Evolutionary conservation across 352 stramenopile genomes (phyloP).

Genomic region (Phytophthora capsici): DNA sequence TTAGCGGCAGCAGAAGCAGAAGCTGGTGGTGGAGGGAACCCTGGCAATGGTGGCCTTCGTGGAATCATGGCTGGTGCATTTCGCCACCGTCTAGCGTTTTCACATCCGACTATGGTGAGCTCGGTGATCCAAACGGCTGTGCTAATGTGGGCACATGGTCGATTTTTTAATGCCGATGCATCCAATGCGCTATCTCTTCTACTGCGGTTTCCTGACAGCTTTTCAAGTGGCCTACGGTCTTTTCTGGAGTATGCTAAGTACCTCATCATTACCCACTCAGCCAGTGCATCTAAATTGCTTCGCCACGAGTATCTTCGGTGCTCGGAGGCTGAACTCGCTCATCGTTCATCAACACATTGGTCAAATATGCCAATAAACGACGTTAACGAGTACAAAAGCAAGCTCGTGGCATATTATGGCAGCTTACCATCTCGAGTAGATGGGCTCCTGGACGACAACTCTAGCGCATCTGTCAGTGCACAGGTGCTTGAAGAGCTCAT

Average conservation of each 20-base stretch:
- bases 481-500: constrained; percentile 39
- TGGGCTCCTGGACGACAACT: constrained; percentile 18
- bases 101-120: constrained; percentile 36
- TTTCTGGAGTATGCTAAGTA: constrained; percentile 80
- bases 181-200: constrained; percentile 45
- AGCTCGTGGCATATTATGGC: constrained; percentile 48
- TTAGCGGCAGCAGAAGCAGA: constrained; percentile 11
- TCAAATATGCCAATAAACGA: constrained; percentile 30
- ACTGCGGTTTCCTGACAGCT: constrained; percentile 34
- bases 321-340: constrained; percentile 18
- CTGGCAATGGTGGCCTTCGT: constrained; percentile 11
- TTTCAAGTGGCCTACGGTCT: constrained; percentile 50
- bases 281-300: constrained; percentile 52
- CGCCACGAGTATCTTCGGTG: constrained; percentile 56
- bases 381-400: constrained; percentile 47
- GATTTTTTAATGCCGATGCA: constrained; percentile 43
- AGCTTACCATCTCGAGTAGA: constrained; percentile 30
- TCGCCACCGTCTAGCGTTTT: constrained; percentile 26
- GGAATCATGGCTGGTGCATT: constrained; percentile 15
- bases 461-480: constrained; percentile 10
- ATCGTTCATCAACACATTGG: constrained; percentile 11
- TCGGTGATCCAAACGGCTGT: constrained; percentile 52
- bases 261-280: constrained; percentile 45
- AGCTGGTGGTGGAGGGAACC: constrained; percentile 4
- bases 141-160: constrained; percentile 46